phyloP scores from a whole-genome alignment of 768 basidiomycete genomes.

The Rhizopogon vesiculosus region DNA sequence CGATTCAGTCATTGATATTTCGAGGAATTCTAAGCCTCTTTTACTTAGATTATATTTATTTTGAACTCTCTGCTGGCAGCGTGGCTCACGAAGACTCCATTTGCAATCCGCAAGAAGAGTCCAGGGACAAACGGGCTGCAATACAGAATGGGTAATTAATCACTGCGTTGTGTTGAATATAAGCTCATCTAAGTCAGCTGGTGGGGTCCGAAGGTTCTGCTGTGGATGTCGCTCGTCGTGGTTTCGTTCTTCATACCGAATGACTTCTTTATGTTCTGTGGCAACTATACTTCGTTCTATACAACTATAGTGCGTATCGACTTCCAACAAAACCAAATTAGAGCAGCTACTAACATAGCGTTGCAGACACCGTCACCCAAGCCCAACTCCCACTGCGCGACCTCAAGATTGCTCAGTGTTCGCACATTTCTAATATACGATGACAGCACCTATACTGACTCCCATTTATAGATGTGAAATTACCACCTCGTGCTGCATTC shows the following conservation, averaged over 20 bases:
- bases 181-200: conserved; percentile 49
- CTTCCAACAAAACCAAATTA: no score
- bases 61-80: conserved; percentile 95
- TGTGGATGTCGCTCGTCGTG: conserved; percentile 80
- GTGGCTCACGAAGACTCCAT: conserved; percentile 95
- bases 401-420: conserved; percentile 38
- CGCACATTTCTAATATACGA: no score
- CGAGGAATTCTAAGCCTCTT: neutral
- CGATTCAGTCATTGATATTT: no score
- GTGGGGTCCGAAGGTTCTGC: conserved; percentile 96
- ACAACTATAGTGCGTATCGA: conserved; percentile 26
- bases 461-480: conserved; percentile 34
- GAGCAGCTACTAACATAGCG: conserved; percentile 11
- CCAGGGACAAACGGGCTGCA: conserved; percentile 89
- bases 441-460: no score
- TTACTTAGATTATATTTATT: conserved; percentile 81
- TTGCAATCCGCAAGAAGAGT: conserved; percentile 81
- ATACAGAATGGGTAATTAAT: conserved; percentile 88
- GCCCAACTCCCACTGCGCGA: conserved; percentile 51
- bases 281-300: conserved; percentile 38
- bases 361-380: conserved; percentile 45
- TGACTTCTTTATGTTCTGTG: conserved; percentile 97
- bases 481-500: conserved; percentile 62
- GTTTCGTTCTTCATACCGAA: conserved; percentile 95
- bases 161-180: conserved; percentile 1